A percentile compares a stretch with the other conserved stretches of the same genome.
phyloP scores from a whole-genome alignment of 106 monocot genomes.

The Dendrobium catenatum region DNA sequence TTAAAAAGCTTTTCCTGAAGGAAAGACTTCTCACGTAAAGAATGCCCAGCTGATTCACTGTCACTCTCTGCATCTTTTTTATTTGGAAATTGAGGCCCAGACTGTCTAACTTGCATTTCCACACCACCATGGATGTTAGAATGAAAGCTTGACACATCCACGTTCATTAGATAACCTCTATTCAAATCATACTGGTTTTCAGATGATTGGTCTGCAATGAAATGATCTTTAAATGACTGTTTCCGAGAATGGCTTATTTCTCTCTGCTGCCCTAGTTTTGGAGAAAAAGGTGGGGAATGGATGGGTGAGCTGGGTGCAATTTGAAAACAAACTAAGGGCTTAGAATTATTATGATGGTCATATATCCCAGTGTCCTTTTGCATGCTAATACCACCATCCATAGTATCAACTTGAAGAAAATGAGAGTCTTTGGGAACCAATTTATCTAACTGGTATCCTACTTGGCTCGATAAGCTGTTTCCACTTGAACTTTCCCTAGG shows the following conservation, averaged over 20 bases:
- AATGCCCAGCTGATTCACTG: slow-evolving; percentile 13
- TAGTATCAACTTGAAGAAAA: slow-evolving; percentile 17
- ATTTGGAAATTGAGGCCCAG: too few relatives aligned
- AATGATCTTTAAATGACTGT: slow-evolving; percentile 28
- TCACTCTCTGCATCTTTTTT: slow-evolving; percentile 18
- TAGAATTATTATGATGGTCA: slow-evolving; percentile 6
- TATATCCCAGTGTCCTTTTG: slow-evolving; percentile 13
- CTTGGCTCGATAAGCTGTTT: slow-evolving; percentile 45
- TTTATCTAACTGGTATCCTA: slow-evolving; percentile 34
- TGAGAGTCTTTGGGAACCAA: slow-evolving; percentile 35
- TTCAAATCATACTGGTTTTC: slow-evolving; percentile 29
- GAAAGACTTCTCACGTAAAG: slow-evolving; percentile 17
- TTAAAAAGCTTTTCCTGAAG: slow-evolving; percentile 27
- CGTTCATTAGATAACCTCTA: slow-evolving; percentile 10
- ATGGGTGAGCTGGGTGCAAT: slow-evolving; percentile 3
- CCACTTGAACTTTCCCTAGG: slow-evolving; percentile 41
- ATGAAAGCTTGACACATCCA: slow-evolving; percentile 17
- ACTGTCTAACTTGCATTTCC: too few relatives aligned
- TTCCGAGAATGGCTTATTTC: slow-evolving; percentile 26
- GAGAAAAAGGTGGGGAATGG: slow-evolving; percentile 38
- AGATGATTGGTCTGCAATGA: slow-evolving; percentile 15
- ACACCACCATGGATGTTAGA: slow-evolving; percentile 12
- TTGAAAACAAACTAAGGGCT: too few relatives aligned
- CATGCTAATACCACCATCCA: slow-evolving; percentile 18
- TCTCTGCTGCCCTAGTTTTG: slow-evolving; percentile 17